Conservation (phyloP, 2,329 filamentous ascomycete species). For the Beauveria medogensis region DNA sequence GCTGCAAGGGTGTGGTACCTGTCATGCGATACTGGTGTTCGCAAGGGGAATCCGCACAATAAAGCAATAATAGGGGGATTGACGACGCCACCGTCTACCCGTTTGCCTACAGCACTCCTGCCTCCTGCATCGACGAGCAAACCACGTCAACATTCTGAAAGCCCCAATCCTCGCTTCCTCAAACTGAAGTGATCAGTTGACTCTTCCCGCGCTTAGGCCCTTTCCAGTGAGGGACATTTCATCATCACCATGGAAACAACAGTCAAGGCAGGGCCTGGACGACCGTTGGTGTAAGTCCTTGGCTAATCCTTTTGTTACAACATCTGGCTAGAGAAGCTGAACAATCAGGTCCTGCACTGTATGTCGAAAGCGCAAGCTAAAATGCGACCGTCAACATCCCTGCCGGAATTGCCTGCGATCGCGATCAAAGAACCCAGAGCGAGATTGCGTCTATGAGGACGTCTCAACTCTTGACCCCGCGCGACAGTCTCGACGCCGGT, state of each 20-base stretch:
- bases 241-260: not conserved
- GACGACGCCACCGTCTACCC: too few relatives aligned
- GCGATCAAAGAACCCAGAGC: constrained; percentile 22
- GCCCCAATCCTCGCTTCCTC: too few relatives aligned
- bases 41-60: too few relatives aligned
- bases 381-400: constrained; percentile 31
- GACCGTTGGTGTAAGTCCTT: not conserved
- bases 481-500: not conserved
- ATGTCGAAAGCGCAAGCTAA: constrained; percentile 34
- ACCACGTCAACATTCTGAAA: too few relatives aligned
- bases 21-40: too few relatives aligned
- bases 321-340: not conserved
- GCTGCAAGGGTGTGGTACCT: too few relatives aligned
- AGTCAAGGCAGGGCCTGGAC: not conserved
- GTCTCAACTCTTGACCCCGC: not conserved
- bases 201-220: too few relatives aligned
- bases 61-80: too few relatives aligned
- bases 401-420: constrained; percentile 30
- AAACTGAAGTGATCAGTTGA: too few relatives aligned
- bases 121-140: too few relatives aligned
- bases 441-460: constrained; percentile 25
- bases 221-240: too few relatives aligned
- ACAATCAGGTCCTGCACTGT: constrained; percentile 30
- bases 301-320: not conserved
- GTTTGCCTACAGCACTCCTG: too few relatives aligned